Evolutionary conservation across 352 stramenopile species (phyloP), one percentile per base, ranked within the genome.

Genomic region (Aphanomyces astaci): DNA sequence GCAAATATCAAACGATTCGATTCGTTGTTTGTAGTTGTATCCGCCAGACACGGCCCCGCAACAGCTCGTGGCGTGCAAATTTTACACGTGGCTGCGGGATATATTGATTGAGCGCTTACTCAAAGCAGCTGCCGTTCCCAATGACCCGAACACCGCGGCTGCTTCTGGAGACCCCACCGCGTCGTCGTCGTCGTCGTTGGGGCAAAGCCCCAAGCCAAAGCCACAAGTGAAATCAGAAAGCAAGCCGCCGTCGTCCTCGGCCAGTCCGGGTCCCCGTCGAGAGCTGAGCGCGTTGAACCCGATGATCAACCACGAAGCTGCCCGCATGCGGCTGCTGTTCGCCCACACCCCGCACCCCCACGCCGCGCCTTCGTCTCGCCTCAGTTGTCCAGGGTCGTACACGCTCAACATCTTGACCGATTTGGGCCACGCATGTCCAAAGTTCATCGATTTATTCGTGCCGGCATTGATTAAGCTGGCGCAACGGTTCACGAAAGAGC

Each of bases 21-120:
- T n/a, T n/a, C n/a, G 27, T 15, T 32, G 48, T 59, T 11, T 69
- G 24, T 76, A 95, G 84, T 72, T 95, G 33, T 94, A 92, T 70
- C 87, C 87, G 28, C 85, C 86, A 1, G 81, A 72, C 31, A 76
- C 76, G 24, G 78, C 84, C 3, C 84, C 86, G 0, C 82, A 87
- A 63, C 80, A 89, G 45, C 73, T 96, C 4, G 71, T 90, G 5
- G 77, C 83, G 40, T 93, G 86, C 71, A 92, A 94, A 39, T 96
- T 94, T 51, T 96, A 96, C 70, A 81, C 81, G 15, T 96, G 87
- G 87, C 79, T 96, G 10, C 83, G 84, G 31, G 86, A 94, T 25
- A 92, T 93, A 72, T 75, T 96, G 51, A 90, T 84, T 36, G 85
- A 95, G 32, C 80, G 86, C 27, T 66, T 96, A 19, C 54, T 91